Evolutionary conservation across 208 protist genomes (phyloP), one percentile per base, ranked within the genome.

Genomic region (Acanthamoeba sp.): DNA sequence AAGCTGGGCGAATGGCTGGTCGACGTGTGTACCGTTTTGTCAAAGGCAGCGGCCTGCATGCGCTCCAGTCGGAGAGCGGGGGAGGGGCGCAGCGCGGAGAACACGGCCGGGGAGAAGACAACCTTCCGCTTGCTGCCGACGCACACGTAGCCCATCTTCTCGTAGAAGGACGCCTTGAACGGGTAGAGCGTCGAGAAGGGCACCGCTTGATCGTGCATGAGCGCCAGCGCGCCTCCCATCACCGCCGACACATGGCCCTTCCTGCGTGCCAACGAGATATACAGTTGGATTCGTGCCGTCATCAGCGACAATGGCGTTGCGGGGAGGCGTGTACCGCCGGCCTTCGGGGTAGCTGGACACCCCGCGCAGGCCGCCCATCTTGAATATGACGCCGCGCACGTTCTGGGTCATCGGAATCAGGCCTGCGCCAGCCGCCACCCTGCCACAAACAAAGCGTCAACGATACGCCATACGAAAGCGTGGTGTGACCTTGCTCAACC

Each of bases 121-220:
- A 91, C 57, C 62, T 45, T 27, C 9, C 62, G 52, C 85, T 91
- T 91, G 52, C 38, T 52, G 42, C n/a, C 7, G n/a, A 91, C 62
- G 57, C 52, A 66, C 57, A 91, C 57, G 40, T 76, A 91, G 38
- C 85, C 85, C 85, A 91, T 91, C 85, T 22, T 7, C 42, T 91
- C 85, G 62, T 91, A 91, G 85, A 91, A 91, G 4, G 85, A 91
- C 16, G 85, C 52, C 85, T 71, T 91, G 85, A 91, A 91, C 5
- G 85, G 85, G 36, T 91, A 91, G 10, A 91, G 57, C 85, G 85
- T 40, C 16, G 85, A 91, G 62, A 91, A 66, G 22, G 85, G 57
- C 18, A 91, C 29, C 16, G 29, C 85, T 20, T 91, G 34, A 22
- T n/a, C n/a, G 34, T 73, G 52, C 32, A 66, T 29, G 38, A 73